Conservation (phyloP, 2,329 filamentous ascomycete genomes). For the Sporothrix brunneoviolacea region DNA sequence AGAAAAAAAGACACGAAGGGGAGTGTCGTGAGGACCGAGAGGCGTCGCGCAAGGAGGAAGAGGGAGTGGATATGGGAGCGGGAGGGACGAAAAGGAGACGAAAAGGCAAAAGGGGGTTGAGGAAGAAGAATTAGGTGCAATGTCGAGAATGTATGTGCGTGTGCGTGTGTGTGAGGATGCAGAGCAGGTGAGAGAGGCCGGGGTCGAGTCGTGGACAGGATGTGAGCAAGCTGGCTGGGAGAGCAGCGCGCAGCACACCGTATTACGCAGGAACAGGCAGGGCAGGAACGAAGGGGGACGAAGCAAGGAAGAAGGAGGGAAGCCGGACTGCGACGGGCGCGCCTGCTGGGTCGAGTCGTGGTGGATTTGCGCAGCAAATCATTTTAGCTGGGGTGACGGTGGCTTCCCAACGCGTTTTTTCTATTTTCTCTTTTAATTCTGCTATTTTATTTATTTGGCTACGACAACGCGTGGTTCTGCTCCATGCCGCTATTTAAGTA, state of each 20-base stretch:
- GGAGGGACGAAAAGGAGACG: neutral
- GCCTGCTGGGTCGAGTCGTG: constrained; percentile 2
- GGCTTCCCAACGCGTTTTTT: constrained; percentile 5
- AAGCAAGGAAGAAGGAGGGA: no score
- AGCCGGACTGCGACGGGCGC: no score
- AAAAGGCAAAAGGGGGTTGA: neutral
- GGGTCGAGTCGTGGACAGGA: neutral
- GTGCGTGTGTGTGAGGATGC: neutral
- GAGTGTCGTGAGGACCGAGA: neutral
- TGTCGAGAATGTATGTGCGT: no score
- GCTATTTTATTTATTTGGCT: neutral
- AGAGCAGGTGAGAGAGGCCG: constrained; percentile 7
- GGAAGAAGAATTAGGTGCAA: neutral
- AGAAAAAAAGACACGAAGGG: neutral
- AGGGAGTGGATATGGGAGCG: neutral
- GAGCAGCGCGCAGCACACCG: neutral
- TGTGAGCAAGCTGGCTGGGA: neutral
- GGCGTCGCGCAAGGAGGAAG: neutral
- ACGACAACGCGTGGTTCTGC: no score
- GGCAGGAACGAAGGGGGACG: no score
- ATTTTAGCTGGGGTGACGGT: neutral
- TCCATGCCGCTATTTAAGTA: no score
- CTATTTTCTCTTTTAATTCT: neutral
- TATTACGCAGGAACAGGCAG: constrained; percentile 1
- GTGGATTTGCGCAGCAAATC: constrained; percentile 8